Conservation (phyloP, 441 rosid genomes). For the Syzygium malaccense region DNA sequence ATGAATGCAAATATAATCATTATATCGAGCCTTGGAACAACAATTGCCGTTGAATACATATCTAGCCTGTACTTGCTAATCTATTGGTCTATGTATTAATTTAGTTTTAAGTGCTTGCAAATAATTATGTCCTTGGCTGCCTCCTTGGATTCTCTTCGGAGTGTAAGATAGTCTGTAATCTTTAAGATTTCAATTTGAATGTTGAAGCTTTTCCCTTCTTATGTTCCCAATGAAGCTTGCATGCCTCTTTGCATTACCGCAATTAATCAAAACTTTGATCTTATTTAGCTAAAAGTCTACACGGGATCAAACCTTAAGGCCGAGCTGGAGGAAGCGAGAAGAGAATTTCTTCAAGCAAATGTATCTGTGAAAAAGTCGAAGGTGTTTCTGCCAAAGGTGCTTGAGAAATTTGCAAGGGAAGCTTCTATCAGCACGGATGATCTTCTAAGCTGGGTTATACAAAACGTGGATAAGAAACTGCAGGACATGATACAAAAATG, state of each 20-base stretch:
- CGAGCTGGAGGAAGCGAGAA: conserved; percentile 59
- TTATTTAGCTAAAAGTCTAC: conserved; percentile 59
- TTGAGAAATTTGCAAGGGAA: conserved; percentile 69
- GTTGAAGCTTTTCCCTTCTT: not conserved
- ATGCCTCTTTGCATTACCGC: not conserved
- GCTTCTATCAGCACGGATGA: conserved; percentile 48
- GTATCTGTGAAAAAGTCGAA: conserved; percentile 52
- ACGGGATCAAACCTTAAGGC: conserved; percentile 50
- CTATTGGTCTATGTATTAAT: not conserved
- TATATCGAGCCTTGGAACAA: not conserved
- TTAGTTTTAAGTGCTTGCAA: not conserved
- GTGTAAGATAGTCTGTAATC: not conserved
- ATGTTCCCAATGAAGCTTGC: not conserved
- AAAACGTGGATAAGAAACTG: conserved; percentile 58
- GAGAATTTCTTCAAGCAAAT: conserved; percentile 62
- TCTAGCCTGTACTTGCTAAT: not conserved
- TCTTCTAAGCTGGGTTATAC: conserved; percentile 48
- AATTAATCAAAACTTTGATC: not conserved
- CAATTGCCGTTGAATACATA: not conserved
- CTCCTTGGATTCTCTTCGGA: not conserved
- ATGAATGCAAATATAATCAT: not conserved
- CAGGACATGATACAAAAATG: conserved; percentile 51
- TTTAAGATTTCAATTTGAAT: not conserved
- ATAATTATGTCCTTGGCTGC: not conserved
- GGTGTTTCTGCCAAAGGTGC: conserved; percentile 57